Evolutionary conservation across 179 eudicot genomes (phyloP).

Genomic region (Heliamphora pulchella): DNA sequence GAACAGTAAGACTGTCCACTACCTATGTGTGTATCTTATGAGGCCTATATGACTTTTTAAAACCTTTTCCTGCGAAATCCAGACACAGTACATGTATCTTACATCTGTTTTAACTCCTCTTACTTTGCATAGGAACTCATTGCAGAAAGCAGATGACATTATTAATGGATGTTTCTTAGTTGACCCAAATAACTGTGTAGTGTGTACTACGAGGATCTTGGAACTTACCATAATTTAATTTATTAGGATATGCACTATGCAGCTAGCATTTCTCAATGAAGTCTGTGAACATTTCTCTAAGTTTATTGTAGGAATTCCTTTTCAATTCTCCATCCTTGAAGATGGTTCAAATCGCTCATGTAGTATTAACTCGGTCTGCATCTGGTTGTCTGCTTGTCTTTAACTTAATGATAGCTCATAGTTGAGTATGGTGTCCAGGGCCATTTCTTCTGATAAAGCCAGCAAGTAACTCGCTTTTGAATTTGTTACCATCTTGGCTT

Average conservation of each 20-base stretch:
- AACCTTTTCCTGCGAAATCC: background rate
- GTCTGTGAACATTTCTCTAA: too few relatives aligned
- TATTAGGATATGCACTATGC: background rate
- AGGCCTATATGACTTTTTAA: background rate
- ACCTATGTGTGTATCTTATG: background rate
- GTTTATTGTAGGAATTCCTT: background rate
- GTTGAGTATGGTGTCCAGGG: background rate
- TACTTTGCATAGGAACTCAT: background rate
- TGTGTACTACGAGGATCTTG: too few relatives aligned
- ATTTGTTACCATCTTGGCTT: background rate
- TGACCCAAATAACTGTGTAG: background rate
- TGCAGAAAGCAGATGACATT: background rate
- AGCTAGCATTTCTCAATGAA: background rate
- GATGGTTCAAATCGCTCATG: background rate
- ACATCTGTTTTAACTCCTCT: background rate
- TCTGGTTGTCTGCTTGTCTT: background rate
- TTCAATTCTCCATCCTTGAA: background rate
- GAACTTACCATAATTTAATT: background rate
- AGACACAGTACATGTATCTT: background rate
- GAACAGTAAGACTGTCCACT: conserved; percentile 59
- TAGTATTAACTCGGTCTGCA: background rate
- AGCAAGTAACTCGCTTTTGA: background rate
- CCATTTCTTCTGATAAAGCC: background rate
- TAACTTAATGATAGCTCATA: background rate
- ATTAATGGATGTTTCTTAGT: background rate